Evolutionary conservation across 306 rosid species (phyloP).

Genomic region (Gillenia trifoliata): DNA sequence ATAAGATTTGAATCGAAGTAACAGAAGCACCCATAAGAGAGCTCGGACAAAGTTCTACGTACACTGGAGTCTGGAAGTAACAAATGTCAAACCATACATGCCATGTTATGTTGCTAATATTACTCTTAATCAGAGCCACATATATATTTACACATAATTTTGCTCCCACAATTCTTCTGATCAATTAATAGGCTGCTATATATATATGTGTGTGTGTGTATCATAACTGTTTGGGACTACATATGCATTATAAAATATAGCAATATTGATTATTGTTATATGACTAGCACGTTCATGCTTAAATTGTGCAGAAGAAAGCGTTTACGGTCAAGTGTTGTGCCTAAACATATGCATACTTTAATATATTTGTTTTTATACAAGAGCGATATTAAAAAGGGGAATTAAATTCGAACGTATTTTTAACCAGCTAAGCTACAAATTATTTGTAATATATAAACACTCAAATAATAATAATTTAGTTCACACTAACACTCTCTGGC

Average conservation of each 20-base stretch:
- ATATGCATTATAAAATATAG: too few relatives aligned
- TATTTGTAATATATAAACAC: too few relatives aligned
- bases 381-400: too few relatives aligned
- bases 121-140: background rate
- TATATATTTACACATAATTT: background rate
- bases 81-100: background rate
- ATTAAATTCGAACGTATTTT: too few relatives aligned
- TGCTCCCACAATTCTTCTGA: background rate
- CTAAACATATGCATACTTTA: background rate
- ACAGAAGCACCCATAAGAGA: too few relatives aligned
- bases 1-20: background rate
- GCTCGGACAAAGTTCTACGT: too few relatives aligned
- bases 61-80: background rate
- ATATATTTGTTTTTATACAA: too few relatives aligned
- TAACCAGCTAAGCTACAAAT: too few relatives aligned
- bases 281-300: background rate
- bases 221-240: background rate
- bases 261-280: background rate
- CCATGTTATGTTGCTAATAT: background rate
- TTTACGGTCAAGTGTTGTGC: background rate
- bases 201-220: too few relatives aligned
- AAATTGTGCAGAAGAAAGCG: background rate
- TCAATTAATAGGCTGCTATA: background rate
- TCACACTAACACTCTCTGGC: too few relatives aligned
- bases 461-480: too few relatives aligned